These are phyloP conservation scores for Phytophthora ramorum DNA, from an alignment of 352 stramenopile genomes.

Conservation along the genomic window DNA sequence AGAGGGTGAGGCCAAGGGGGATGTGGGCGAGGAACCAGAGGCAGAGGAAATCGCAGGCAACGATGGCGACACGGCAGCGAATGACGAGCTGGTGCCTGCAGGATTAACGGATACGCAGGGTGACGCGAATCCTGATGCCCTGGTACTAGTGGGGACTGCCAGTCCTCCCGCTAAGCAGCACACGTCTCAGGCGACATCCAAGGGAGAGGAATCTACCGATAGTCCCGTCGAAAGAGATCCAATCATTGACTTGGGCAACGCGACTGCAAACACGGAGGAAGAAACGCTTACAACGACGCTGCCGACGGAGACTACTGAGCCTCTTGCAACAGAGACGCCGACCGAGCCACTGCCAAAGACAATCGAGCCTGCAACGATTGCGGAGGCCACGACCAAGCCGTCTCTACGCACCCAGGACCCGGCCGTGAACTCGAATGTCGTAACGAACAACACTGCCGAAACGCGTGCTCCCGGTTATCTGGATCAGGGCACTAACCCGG, in stretches of 20 bases:
- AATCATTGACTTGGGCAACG: not conserved
- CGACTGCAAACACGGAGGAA: constrained; percentile 1
- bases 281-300: constrained; percentile 7
- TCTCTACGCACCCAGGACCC: constrained; percentile 42
- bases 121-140: constrained; percentile 4
- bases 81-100: not conserved
- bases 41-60: constrained; percentile 23
- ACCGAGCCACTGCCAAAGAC: constrained; percentile 1
- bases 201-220: not conserved
- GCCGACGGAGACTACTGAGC: not conserved
- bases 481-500: constrained; percentile 50
- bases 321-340: constrained; percentile 1
- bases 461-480: constrained; percentile 29
- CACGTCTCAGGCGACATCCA: not conserved
- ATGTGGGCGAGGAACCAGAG: constrained; percentile 14
- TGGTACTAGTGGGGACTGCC: constrained; percentile 14
- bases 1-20: constrained; percentile 1
- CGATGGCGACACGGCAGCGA: not conserved
- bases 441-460: constrained; percentile 18
- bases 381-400: constrained; percentile 36
- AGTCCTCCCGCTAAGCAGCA: not conserved
- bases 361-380: constrained; percentile 12
- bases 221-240: not conserved
- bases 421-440: constrained; percentile 22
- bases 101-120: not conserved